Base-by-base conservation (phyloP, 192 early-diverging fungal genomes). In the Lunasporangiospora selenospora region DNA sequence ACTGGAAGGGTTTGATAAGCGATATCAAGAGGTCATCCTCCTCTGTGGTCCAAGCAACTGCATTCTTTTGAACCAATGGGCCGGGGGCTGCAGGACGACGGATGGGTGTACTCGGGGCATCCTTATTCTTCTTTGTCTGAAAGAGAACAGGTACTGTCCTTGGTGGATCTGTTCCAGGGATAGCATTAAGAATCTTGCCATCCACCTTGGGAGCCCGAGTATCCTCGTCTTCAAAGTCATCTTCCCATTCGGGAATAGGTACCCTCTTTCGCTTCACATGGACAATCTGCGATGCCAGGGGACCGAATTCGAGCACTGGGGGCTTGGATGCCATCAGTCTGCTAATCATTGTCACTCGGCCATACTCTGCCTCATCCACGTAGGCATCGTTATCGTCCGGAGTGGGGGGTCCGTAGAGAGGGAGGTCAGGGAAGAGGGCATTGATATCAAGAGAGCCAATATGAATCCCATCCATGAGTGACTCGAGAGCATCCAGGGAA, bases 11-110 rank as follows among this genome's bases (percentile, higher is more conserved):
- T 36, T 75, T 58, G 39, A 86, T 84, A 19, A 89, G 55, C 11
- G 67, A 71, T 29, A 80, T 66, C 39, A 93, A 65, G 21, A 77
- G 63, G 6, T 82, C 65, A 30, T 89, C 88, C 58, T 83, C 84
- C 24, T 87, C 86, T 13, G 70, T 69, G 16, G 79, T 77, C 85
- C 82, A 86, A 10, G 67, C 48, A 21, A 77, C 45, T 11, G 56
- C n/a, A 9, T 52, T 57, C 33, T 69, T 65, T 33, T 38, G 39
- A 1, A 56, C 61, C 31, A 47, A 54, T 26, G 78, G 40, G 7
- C 61, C 53, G 8, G 63, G 61, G 24, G 69, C 58, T 15, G 77
- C 33, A 16, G 59, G 56, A 36, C 56, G 46, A 23, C 57, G 79
- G 44, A 71, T 73, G 26, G 67, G 65, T 12, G 51, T 60, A 34